These are phyloP conservation scores for Simplicillium sp. DNA, from an alignment of 2,329 filamentous ascomycete genomes.

Conservation along the genomic window DNA sequence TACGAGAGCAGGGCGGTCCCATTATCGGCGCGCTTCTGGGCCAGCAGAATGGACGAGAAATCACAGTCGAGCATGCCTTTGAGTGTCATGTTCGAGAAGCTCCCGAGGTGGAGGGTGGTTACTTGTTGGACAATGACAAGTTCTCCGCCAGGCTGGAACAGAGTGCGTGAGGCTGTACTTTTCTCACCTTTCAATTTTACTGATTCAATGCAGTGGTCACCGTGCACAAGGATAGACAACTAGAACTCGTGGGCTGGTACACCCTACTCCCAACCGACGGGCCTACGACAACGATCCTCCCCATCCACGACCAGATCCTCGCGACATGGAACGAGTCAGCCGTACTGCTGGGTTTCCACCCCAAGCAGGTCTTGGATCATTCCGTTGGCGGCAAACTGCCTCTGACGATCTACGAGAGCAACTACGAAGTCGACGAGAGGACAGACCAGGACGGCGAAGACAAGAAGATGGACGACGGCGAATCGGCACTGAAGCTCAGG, in stretches of 20 bases:
- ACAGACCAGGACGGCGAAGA: constrained; percentile 46
- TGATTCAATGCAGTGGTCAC: constrained; percentile 55
- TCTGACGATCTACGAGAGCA: constrained; percentile 82
- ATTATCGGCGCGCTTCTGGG: constrained; percentile 84
- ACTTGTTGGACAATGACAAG: constrained; percentile 58
- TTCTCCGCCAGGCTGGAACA: constrained; percentile 74
- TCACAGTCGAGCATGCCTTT: constrained; percentile 89
- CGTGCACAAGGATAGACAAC: constrained; percentile 73
- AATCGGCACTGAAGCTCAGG: constrained; percentile 49
- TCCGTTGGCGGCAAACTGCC: constrained; percentile 72
- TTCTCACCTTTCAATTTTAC: constrained; percentile 6
- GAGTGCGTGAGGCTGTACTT: constrained; percentile 44
- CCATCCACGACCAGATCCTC: constrained; percentile 71
- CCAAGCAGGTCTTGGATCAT: constrained; percentile 42
- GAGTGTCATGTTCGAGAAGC: constrained; percentile 56
- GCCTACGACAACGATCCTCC: constrained; percentile 58
- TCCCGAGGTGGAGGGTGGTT: constrained; percentile 40
- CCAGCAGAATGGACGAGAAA: constrained; percentile 80
- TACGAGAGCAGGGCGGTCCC: constrained; percentile 65
- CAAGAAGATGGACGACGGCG: constrained; percentile 62
- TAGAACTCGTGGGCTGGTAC: constrained; percentile 91
- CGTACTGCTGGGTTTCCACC: constrained; percentile 82
- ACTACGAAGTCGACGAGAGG: constrained; percentile 60
- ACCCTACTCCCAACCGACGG: constrained; percentile 66
- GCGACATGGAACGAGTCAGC: constrained; percentile 71